Base-by-base conservation (phyloP, 805 yeast species). In the Saccharomycopsis amapae region DNA sequence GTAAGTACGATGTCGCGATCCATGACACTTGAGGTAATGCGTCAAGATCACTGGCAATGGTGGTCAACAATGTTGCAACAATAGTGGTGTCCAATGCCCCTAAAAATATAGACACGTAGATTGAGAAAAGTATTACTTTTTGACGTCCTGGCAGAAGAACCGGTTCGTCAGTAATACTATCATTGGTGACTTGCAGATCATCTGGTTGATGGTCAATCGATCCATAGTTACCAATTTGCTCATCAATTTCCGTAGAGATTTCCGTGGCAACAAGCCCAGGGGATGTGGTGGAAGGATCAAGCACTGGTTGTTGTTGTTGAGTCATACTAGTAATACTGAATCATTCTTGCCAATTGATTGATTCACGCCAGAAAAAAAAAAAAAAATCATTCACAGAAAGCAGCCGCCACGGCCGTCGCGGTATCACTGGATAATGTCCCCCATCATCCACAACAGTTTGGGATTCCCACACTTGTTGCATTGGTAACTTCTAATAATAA, bases 1-100 rank as follows among this genome's bases (percentile, higher is more conserved):
- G 62, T 26, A 85, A 64, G 45, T 81, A 78, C 1, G 85, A 74
- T 0, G 88, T 77, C 3, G 88, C 87, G 2, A 83, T 81, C 89
- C 90, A 83, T 2, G 78, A 63, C 4, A 76, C 63, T 45, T 69
- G 56, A 15, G 70, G 67, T 34, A 78, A 65, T 38, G 73, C 76
- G 38, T 75, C 61, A 57, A 80, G 68, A 20, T 77, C 78, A 4
- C 79, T 69, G 18, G 84, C 83, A 37, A 80, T 79, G 24, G 71
- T 68, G 34, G 75, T 70, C 58, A 79, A 63, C 12, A 79, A 68
- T 2, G 81, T 75, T 4, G 84, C 69, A 2, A 79, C 81, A 19
- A 77, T 71, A 0, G 85, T 77, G 15, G 78, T 69, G 55, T 79
- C 85, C 10, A 79, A 58, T 0, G 79, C 77, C 0, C 78, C 69